Conservation (phyloP, 1,284 basidiomycete species). For the Cystobasidium sp. region DNA sequence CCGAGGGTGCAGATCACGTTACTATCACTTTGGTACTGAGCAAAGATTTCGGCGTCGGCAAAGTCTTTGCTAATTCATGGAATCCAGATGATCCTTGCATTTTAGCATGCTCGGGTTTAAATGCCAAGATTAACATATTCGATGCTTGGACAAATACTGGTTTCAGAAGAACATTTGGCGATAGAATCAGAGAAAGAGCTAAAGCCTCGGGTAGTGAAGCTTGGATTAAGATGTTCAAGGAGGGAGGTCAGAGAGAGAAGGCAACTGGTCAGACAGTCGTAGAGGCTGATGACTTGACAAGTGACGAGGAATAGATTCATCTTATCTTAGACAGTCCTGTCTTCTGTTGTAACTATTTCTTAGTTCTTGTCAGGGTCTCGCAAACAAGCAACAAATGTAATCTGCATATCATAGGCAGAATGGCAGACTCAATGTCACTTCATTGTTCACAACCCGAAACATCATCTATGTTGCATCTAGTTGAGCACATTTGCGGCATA, state of each 20-base stretch:
- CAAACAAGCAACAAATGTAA: too few relatives aligned
- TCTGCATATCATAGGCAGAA: too few relatives aligned
- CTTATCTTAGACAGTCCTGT: neutral
- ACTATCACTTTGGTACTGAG: conserved; percentile 85
- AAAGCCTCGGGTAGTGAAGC: conserved; percentile 42
- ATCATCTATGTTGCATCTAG: too few relatives aligned
- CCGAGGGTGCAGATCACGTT: conserved; percentile 64
- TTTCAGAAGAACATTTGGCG: conserved; percentile 57
- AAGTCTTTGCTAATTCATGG: conserved; percentile 88
- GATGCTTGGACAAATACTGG: conserved; percentile 63
- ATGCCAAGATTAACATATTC: conserved; percentile 93
- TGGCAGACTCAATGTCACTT: too few relatives aligned
- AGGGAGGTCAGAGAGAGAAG: conserved; percentile 35
- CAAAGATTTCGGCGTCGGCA: conserved; percentile 86
- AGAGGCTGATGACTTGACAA: conserved; percentile 19
- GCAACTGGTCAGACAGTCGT: conserved; percentile 16
- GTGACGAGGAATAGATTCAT: conserved; percentile 22
- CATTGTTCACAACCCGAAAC: too few relatives aligned
- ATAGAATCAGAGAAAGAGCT: conserved; percentile 53
- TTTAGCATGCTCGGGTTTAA: conserved; percentile 89
- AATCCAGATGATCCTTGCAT: conserved; percentile 94
- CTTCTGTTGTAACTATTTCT: neutral
- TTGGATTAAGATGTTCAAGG: conserved; percentile 31
- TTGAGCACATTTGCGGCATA: too few relatives aligned
- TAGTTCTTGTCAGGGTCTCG: neutral